Base-by-base conservation (phyloP, 2,329 filamentous ascomycete genomes). In the Venturia effusa region DNA sequence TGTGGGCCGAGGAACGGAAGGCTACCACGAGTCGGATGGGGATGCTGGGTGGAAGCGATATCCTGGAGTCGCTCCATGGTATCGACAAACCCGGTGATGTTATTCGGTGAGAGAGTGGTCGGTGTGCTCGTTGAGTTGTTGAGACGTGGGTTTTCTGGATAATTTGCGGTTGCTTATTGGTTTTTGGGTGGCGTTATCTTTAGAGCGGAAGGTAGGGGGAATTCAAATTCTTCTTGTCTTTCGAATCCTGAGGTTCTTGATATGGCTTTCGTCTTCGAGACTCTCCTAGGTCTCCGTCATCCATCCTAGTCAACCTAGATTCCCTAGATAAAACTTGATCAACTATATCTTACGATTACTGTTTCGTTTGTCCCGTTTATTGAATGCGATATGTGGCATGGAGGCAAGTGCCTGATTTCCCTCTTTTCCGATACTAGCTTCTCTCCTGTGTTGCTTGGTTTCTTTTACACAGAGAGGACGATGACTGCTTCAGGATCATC, bases 1-100 rank as follows among this genome's bases (percentile, higher is more conserved):
- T 99, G 13, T 97, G 92, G 94, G 82, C 83, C n/a, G 83, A 84
- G 68, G 87, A 83, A 70, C 76, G 78, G 10, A 83, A 60, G 19
- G 61, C 40, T 22, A 59, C 59, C 80, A 24, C 74, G 78, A 61
- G 79, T 79, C 78, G 51, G 85, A 89, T 2, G 41, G 77, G 77
- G 1, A 65, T 90, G 67, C 78, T 96, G 30, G 90, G 89, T 15
- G 89, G 91, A 4, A 95, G 91, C 75, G 86, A 89, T 73, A 95
- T 97, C 67, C 80, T 96, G 39, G 92, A 96, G 73, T 85, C 85
- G 24, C 77, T 92, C 64, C 88, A 95, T 72, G 90, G 90, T 3
- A 88, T 94, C 69, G 88, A 92, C 69, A 86, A 87, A 72, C 87
- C 89, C 68, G 84, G 81, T 61, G 64, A 67, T 63, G 68, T 72